Percentiles rank a stretch among this genome's conserved stretches.
Evolutionary conservation across 345 rosid species (phyloP).

Genomic region (Rhizophora mangle): DNA sequence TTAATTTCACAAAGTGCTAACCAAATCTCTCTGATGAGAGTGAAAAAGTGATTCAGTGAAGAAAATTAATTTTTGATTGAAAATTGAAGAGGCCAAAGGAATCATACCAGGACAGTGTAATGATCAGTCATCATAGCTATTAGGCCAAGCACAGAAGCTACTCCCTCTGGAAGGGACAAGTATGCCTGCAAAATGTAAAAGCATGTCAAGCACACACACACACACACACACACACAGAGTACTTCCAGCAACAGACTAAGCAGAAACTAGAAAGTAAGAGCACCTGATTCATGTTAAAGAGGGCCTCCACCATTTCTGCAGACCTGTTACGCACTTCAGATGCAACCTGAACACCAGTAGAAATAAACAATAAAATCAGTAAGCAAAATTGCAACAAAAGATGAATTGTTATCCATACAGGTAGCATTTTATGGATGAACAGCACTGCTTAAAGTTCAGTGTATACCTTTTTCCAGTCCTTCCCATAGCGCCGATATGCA

Average conservation of each 20-base stretch:
- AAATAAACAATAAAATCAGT: slow-evolving; percentile 4
- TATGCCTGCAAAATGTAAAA: slow-evolving; percentile 53
- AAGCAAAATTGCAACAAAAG: background rate
- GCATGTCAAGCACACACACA: background rate
- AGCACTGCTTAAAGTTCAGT: background rate
- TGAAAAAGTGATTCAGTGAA: too few relatives aligned
- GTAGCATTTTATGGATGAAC: background rate
- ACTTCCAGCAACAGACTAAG: slow-evolving; percentile 9
- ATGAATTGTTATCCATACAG: background rate
- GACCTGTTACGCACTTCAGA: slow-evolving; percentile 29
- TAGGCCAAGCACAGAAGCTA: slow-evolving; percentile 89
- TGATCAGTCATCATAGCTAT: slow-evolving; percentile 99
- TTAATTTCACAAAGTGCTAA: too few relatives aligned
- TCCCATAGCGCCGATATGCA: slow-evolving; percentile 26
- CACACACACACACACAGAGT: too few relatives aligned
- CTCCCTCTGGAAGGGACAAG: slow-evolving; percentile 92
- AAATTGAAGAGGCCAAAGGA: background rate
- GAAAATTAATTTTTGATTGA: background rate
- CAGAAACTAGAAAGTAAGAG: slow-evolving; percentile 4
- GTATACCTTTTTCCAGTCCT: slow-evolving; percentile 24
- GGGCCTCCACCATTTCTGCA: slow-evolving; percentile 29
- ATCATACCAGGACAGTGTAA: slow-evolving; percentile 76
- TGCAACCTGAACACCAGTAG: slow-evolving; percentile 28
- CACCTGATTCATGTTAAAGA: slow-evolving; percentile 32
- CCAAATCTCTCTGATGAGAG: too few relatives aligned